Base-by-base conservation (phyloP, 1,284 basidiomycete species). In the Moesziomyces antarcticus region DNA sequence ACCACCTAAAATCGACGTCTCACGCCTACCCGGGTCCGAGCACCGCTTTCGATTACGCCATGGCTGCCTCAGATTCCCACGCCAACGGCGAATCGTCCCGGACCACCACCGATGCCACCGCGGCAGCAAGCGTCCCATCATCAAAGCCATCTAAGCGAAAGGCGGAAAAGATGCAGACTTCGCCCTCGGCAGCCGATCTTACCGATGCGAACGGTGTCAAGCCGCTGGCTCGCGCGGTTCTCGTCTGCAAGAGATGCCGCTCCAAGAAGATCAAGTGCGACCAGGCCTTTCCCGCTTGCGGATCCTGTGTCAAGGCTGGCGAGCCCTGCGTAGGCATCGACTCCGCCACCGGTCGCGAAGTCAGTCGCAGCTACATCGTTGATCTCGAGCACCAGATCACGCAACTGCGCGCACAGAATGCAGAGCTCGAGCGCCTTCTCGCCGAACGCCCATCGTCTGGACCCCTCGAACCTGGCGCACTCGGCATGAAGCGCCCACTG, bases 251-350 rank as follows among this genome's bases (percentile, higher is more conserved):
- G 42, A 50, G 72, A 27, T 74, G 72, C 41, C 62, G 72, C 3
- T 70, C 72, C 46, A 74, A 74, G 33, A 74, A 74, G 63, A 74
- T 71, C 67, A 74, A 74, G 37, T 74, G 72, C 35, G 72, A 74
- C 44, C 72, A 70, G 33, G 72, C 62, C 18, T 74, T 74, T 30
- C 72, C 72, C 20, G 67, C 72, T 14, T 74, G 72, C 22, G 72
- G 72, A 41, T 70, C 72, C 7, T 74, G 72, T 35, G 67, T 74
- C 72, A 74, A 74, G 37, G 72, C 72, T 0, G 58, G 63, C 25
- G 72, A 74, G 50, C 63, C 59, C 14, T 74, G 72, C 35, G 67
- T 74, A 4, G 72, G 72, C 5, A 67, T 74, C 43, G 72, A 74
- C 47, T 70, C 72, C 20, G 72, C 72, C 22, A 74, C 72, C 3